phyloP scores from a whole-genome alignment of 371 early-diverging fungal genomes.

The Syncephalastrum monosporum region DNA sequence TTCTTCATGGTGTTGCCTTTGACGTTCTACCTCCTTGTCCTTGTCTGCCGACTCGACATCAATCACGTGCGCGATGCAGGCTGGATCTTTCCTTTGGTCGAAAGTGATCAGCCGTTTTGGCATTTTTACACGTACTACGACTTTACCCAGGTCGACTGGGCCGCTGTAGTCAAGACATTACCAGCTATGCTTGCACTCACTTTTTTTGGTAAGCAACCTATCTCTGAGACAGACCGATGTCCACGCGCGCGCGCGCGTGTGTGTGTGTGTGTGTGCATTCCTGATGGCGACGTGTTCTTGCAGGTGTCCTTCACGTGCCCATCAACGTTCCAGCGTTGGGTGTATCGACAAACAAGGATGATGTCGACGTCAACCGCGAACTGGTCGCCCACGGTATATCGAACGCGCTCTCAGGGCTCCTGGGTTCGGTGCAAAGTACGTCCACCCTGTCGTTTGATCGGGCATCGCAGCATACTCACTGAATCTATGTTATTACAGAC shows the following conservation, averaged over 20 bases:
- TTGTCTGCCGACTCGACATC: constrained; percentile 60
- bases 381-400: constrained; percentile 92
- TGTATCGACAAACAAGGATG: constrained; percentile 83
- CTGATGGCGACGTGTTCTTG: background rate
- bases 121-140: constrained; percentile 84
- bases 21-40: constrained; percentile 71
- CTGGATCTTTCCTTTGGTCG: constrained; percentile 87
- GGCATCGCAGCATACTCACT: background rate
- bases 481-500: constrained; percentile 32
- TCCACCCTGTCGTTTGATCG: background rate
- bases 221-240: background rate
- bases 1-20: constrained; percentile 85
- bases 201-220: constrained; percentile 74
- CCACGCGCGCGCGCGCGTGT: too few relatives aligned
- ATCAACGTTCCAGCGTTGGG: constrained; percentile 92
- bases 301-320: constrained; percentile 90
- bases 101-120: constrained; percentile 77
- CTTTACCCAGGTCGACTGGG: constrained; percentile 73
- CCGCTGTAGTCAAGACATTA: constrained; percentile 68
- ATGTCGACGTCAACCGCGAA: constrained; percentile 90
- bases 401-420: constrained; percentile 77
- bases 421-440: constrained; percentile 82
- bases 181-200: constrained; percentile 92
- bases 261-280: too few relatives aligned
- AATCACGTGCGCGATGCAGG: constrained; percentile 69